phyloP scores from a whole-genome alignment of 176 grass and related monocot species.

The Dendrocalamus sinicus region DNA sequence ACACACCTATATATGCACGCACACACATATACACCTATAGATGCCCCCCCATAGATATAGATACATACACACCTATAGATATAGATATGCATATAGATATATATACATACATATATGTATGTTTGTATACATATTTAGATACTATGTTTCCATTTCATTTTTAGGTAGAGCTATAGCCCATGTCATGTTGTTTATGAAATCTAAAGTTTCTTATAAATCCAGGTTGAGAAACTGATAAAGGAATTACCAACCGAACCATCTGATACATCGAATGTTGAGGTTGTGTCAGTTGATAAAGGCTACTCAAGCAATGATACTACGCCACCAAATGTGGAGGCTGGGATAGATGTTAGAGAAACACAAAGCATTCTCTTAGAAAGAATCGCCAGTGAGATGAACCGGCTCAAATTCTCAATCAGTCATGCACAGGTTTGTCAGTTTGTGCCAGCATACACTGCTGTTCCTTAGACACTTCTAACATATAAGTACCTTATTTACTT shows the following conservation, averaged over 20 bases:
- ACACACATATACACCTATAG: too few relatives aligned
- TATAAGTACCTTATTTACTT: neutral
- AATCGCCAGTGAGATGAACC: constrained; percentile 96
- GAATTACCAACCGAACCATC: constrained; percentile 75
- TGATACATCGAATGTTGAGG: constrained; percentile 49
- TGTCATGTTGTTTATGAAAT: neutral
- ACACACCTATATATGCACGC: too few relatives aligned
- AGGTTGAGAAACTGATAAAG: constrained; percentile 99
- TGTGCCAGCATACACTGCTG: constrained; percentile 19
- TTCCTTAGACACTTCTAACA: neutral
- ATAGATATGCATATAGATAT: too few relatives aligned
- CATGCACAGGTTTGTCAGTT: constrained; percentile 64
- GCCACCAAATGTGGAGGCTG: constrained; percentile 50
- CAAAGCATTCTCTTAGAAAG: constrained; percentile 98
- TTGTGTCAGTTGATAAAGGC: constrained; percentile 35
- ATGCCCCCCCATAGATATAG: too few relatives aligned
- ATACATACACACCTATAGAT: too few relatives aligned
- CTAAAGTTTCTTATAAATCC: constrained; percentile 26
- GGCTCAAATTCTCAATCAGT: constrained; percentile 94
- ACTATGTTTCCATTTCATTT: neutral
- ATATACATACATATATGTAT: too few relatives aligned
- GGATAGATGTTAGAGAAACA: constrained; percentile 68
- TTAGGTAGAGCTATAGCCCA: neutral
- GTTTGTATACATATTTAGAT: too few relatives aligned
- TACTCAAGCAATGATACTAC: constrained; percentile 35